These are phyloP conservation scores for Polygonum aviculare DNA, from an alignment of 148 eudicot species.

Conservation along the genomic window DNA sequence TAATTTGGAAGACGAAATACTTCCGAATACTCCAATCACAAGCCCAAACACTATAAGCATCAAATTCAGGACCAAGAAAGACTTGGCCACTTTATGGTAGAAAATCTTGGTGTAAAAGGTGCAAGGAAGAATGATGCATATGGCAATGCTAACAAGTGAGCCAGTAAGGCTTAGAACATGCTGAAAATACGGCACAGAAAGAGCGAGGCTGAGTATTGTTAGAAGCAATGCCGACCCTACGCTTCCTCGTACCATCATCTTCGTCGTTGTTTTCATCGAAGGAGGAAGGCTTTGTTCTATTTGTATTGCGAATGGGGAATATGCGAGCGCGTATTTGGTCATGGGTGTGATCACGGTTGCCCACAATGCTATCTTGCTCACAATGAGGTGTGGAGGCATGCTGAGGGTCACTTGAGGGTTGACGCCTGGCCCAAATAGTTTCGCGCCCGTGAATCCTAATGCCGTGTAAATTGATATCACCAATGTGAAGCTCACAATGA, in stretches of 20 bases:
- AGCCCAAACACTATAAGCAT: constrained; percentile 28
- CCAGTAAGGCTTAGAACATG: constrained; percentile 58
- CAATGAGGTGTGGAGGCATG: constrained; percentile 44
- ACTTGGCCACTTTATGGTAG: constrained; percentile 26
- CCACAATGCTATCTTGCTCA: constrained; percentile 68
- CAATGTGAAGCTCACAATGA: constrained; percentile 53
- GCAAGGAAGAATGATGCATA: constrained; percentile 54
- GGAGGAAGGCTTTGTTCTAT: constrained; percentile 44
- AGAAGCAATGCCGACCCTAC: constrained; percentile 53
- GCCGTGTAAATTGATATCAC: constrained; percentile 47
- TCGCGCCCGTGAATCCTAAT: constrained; percentile 68
- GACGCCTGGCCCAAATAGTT: constrained; percentile 52
- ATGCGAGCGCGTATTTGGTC: constrained; percentile 75
- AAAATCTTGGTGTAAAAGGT: constrained; percentile 56
- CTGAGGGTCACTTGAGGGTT: constrained; percentile 70
- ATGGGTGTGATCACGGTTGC: constrained; percentile 75
- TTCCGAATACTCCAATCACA: constrained; percentile 41
- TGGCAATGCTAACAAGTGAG: constrained; percentile 54
- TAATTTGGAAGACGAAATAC: constrained; percentile 36
- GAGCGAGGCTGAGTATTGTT: constrained; percentile 44
- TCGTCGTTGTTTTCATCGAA: constrained; percentile 35
- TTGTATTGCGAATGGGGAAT: constrained; percentile 58
- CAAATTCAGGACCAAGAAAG: constrained; percentile 28
- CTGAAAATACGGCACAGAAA: constrained; percentile 69
- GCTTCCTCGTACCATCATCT: constrained; percentile 34